Percentiles rank a stretch among this genome's conserved stretches.
phyloP scores from a whole-genome alignment of 768 basidiomycete genomes.

The Pleurotus giganteus region DNA sequence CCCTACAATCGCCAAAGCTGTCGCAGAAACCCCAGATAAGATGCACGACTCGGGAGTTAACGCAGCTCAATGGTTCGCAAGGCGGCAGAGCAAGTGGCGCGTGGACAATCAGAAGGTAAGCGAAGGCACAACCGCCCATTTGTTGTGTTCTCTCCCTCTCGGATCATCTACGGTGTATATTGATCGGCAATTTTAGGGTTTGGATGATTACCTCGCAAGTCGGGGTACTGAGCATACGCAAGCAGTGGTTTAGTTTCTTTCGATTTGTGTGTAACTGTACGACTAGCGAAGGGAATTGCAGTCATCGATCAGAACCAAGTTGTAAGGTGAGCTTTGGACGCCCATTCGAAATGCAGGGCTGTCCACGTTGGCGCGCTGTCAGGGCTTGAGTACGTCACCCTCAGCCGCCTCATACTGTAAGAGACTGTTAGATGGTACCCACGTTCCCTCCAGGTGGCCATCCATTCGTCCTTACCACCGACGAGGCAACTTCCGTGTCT shows the following conservation, averaged over 20 bases:
- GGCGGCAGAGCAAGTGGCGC: conserved; percentile 20
- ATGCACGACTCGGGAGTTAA: conserved; percentile 21
- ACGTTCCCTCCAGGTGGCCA: too few relatives aligned
- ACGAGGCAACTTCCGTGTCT: too few relatives aligned
- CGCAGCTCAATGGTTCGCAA: conserved; percentile 27
- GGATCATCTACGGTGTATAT: background rate
- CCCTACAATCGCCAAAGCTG: conserved; percentile 40
- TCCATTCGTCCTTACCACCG: too few relatives aligned
- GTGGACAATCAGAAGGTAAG: conserved; percentile 19
- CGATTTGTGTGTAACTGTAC: background rate
- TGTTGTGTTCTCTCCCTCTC: background rate
- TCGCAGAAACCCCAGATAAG: conserved; percentile 22
- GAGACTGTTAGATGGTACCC: too few relatives aligned
- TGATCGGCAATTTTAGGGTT: conserved; percentile 2
- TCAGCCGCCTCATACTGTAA: too few relatives aligned
- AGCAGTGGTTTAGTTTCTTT: background rate
- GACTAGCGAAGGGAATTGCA: background rate
- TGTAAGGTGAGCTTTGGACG: too few relatives aligned
- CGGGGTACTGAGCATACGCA: conserved; percentile 16
- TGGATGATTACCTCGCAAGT: conserved; percentile 15
- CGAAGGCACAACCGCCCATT: background rate
- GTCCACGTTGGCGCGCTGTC: too few relatives aligned
- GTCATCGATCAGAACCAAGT: too few relatives aligned
- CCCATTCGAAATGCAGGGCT: too few relatives aligned
- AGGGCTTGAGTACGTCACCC: too few relatives aligned